A percentile compares a stretch with the other conserved stretches of the same genome.
These are phyloP conservation scores for Pezicula rhizophila DNA, from an alignment of 2,329 filamentous ascomycete genomes.

Conservation along the genomic window DNA sequence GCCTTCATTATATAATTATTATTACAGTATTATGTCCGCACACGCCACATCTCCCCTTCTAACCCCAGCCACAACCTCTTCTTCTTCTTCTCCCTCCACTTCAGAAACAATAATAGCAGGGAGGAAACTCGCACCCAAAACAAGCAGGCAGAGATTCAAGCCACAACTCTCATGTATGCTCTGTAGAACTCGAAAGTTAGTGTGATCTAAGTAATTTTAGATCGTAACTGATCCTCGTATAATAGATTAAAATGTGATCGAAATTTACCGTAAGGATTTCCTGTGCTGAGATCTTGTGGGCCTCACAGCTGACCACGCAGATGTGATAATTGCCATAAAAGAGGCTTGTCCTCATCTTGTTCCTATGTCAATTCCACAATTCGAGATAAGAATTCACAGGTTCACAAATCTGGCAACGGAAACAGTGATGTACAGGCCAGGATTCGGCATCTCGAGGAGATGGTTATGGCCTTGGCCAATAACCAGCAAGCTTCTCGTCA, in stretches of 20 bases:
- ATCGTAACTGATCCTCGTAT: neutral
- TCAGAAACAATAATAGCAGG: neutral
- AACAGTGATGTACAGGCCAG: conserved; percentile 45
- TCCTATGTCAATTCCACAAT: conserved; percentile 41
- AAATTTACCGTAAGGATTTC: conserved; percentile 28
- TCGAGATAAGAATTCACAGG: conserved; percentile 13
- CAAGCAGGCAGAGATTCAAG: conserved; percentile 12
- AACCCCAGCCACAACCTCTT: too few species aligned
- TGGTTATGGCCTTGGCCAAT: conserved; percentile 47
- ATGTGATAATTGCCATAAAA: conserved; percentile 47
- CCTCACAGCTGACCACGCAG: too few species aligned
- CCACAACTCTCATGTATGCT: conserved; percentile 23
- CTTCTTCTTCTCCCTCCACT: too few species aligned
- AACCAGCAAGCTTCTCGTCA: neutral
- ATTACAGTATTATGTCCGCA: too few species aligned
- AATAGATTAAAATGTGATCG: conserved; percentile 45
- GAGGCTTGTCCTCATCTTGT: conserved; percentile 40
- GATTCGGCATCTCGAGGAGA: conserved; percentile 47
- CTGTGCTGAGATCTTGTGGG: too few species aligned
- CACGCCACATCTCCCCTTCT: too few species aligned
- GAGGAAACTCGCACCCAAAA: conserved; percentile 1
- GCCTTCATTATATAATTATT: too few species aligned
- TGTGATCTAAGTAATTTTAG: neutral
- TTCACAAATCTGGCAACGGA: conserved; percentile 6
- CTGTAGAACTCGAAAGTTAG: conserved; percentile 21